Percentiles rank a stretch among this genome's conserved stretches.
Evolutionary conservation across 768 basidiomycete genomes (phyloP).

Genomic region (Scleroderma citrinum): DNA sequence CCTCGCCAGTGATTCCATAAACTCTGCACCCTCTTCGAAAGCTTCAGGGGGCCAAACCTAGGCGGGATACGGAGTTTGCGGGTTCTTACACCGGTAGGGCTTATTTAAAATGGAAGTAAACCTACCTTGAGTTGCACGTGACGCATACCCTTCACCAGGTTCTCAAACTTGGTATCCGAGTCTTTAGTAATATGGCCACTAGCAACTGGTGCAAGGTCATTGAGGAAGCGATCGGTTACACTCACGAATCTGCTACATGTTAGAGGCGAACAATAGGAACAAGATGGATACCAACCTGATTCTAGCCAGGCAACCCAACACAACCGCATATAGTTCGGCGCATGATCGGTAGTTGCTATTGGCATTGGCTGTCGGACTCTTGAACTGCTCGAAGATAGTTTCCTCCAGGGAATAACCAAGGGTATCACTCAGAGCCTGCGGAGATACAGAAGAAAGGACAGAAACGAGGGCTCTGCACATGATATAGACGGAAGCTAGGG

Average conservation of each 20-base stretch:
- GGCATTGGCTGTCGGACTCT: slow-evolving; percentile 53
- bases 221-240: slow-evolving; percentile 87
- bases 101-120: neutral
- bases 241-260: slow-evolving; percentile 62
- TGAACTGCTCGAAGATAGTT: slow-evolving; percentile 82
- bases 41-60: slow-evolving; percentile 92
- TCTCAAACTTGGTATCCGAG: slow-evolving; percentile 75
- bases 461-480: slow-evolving; percentile 83
- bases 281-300: slow-evolving; percentile 52
- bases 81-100: neutral
- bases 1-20: slow-evolving; percentile 76
- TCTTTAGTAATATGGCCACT: slow-evolving; percentile 78
- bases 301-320: slow-evolving; percentile 80
- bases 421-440: slow-evolving; percentile 72
- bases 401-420: slow-evolving; percentile 82
- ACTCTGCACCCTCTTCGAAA: slow-evolving; percentile 91
- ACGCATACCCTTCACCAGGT: slow-evolving; percentile 73
- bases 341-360: slow-evolving; percentile 77
- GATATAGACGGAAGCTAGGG: slow-evolving; percentile 82
- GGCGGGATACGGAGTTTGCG: slow-evolving; percentile 4
- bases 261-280: neutral
- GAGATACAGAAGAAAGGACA: slow-evolving; percentile 64
- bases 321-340: slow-evolving; percentile 73
- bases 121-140: slow-evolving; percentile 78
- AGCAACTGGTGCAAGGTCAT: slow-evolving; percentile 69